Evolutionary conservation across 257 asterid species (phyloP).

Genomic region (Euphrasia confusa): DNA sequence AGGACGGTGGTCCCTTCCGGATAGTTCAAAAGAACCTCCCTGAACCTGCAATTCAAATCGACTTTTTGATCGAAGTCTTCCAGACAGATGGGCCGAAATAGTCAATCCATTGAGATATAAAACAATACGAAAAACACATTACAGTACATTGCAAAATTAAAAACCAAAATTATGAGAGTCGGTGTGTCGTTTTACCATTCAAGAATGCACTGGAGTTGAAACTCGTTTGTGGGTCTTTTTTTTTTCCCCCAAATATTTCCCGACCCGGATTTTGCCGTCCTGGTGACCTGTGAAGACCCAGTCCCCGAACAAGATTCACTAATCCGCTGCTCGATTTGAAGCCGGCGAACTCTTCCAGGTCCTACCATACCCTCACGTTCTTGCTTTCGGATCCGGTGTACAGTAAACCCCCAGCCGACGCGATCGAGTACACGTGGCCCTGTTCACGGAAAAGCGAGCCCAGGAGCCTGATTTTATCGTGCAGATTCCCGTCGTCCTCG

Average conservation of each 20-base stretch:
- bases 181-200: no score
- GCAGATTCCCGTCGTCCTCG: background rate
- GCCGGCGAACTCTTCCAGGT: no score
- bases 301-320: slow-evolving; percentile 48
- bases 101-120: no score
- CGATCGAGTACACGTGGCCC: no score
- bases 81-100: slow-evolving; percentile 46
- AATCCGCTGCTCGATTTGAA: slow-evolving; percentile 14
- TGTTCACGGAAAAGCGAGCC: no score
- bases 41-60: slow-evolving; percentile 88
- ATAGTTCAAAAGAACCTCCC: slow-evolving; percentile 83
- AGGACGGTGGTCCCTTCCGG: slow-evolving; percentile 97
- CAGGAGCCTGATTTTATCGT: slow-evolving; percentile 13
- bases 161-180: no score
- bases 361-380: no score
- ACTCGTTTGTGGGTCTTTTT: slow-evolving; percentile 40
- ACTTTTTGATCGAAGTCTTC: slow-evolving; percentile 99
- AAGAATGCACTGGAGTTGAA: no score
- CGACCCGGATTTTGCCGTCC: slow-evolving; percentile 77
- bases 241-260: slow-evolving; percentile 46
- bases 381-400: no score
- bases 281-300: slow-evolving; percentile 80
- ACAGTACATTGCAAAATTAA: no score
- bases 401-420: no score
- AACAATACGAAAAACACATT: no score